phyloP scores from a whole-genome alignment of 2,329 filamentous ascomycete genomes.

The Didymosphaeria variabile region DNA sequence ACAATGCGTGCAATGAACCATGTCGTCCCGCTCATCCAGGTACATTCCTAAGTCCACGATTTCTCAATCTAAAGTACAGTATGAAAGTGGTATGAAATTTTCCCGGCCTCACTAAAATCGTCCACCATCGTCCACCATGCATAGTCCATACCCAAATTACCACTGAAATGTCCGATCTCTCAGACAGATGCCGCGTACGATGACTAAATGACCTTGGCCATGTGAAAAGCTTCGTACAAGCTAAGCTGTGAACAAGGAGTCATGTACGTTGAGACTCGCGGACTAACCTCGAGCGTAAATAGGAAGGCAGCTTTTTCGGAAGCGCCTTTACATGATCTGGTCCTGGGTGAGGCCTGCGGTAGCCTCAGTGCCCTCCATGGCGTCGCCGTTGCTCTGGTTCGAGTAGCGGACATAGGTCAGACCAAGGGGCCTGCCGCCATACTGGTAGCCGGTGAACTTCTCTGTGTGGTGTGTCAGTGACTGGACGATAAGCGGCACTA shows the following conservation, averaged over 20 bases:
- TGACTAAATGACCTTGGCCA: conserved; percentile 26
- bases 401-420: conserved; percentile 94
- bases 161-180: conserved; percentile 28
- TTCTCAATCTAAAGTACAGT: conserved; percentile 47
- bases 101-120: conserved; percentile 26
- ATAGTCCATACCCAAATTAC: conserved; percentile 23
- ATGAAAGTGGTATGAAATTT: conserved; percentile 39
- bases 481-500: background rate
- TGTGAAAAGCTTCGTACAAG: conserved; percentile 24
- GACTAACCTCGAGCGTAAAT: conserved; percentile 13
- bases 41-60: conserved; percentile 10
- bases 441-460: conserved; percentile 98
- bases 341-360: conserved; percentile 85
- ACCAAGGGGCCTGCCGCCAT: conserved; percentile 91
- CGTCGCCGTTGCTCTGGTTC: conserved; percentile 68
- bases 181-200: conserved; percentile 27
- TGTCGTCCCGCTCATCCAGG: conserved; percentile 7
- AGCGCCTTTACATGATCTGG: conserved; percentile 83
- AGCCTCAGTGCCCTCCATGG: conserved; percentile 83
- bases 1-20: conserved; percentile 7
- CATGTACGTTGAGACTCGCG: conserved; percentile 12
- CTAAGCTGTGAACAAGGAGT: conserved; percentile 16
- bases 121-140: conserved; percentile 21
- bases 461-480: conserved; percentile 57
- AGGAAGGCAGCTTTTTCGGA: conserved; percentile 1